Conservation (phyloP, 1,139 yeast genomes). For the Lizanozyma gosingica region DNA sequence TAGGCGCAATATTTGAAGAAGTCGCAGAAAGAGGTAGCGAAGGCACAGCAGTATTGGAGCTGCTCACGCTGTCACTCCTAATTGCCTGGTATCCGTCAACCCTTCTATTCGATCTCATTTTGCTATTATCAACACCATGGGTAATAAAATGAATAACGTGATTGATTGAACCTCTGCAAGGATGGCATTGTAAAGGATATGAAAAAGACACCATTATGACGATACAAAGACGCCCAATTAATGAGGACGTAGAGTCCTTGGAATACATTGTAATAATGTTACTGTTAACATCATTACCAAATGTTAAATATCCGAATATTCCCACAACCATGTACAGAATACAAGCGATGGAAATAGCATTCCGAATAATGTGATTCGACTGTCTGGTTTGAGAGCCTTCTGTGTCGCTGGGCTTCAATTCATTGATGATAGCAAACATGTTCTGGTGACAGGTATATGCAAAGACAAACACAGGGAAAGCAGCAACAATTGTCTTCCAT, state of each 20-base stretch:
- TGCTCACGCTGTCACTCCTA: neutral
- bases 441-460: conserved; percentile 80
- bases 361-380: conserved; percentile 45
- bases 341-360: conserved; percentile 53
- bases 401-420: conserved; percentile 24
- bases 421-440: conserved; percentile 69
- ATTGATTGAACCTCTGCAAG: conserved; percentile 65
- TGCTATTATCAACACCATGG: conserved; percentile 6
- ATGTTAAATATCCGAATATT: conserved; percentile 58
- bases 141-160: conserved; percentile 51
- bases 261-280: conserved; percentile 69
- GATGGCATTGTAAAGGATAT: conserved; percentile 71
- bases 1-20: conserved; percentile 1
- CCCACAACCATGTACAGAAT: conserved; percentile 54
- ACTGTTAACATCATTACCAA: conserved; percentile 57
- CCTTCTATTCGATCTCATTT: neutral
- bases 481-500: conserved; percentile 24
- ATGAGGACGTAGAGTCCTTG: conserved; percentile 43
- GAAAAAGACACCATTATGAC: conserved; percentile 62
- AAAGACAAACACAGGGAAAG: conserved; percentile 69
- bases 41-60: neutral
- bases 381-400: conserved; percentile 43
- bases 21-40: conserved; percentile 2
- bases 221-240: conserved; percentile 63
- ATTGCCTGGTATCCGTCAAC: neutral